Base-by-base conservation (phyloP, 225 moss, liverwort and hornwort genomes). In the Anthoceros angustus region DNA sequence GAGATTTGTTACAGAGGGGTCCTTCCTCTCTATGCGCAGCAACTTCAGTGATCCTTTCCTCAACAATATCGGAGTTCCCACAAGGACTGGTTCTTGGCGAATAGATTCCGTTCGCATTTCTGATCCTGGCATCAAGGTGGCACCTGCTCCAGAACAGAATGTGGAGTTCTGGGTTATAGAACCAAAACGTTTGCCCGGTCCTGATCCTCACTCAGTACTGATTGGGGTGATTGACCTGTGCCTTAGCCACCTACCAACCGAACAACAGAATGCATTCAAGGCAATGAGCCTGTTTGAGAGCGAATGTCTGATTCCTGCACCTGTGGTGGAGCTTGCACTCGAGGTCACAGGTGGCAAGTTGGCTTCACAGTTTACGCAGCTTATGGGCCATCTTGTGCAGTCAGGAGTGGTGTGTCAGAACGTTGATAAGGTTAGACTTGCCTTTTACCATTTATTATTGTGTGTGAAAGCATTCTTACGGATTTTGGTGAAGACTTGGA, bases 1-100 rank as follows among this genome's bases (percentile, higher is more conserved):
- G 18, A 55, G 23, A 23, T 55, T 55, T 20, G 55, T 23, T 4
- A 32, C 32, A 4, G 32, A 32, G 32, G 32, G 32, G 23, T 15
- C 55, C 23, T 55, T 55, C 7, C 55, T 55, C n/a, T 55, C 55
- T 18, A 55, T 55, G 55, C 55, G n/a, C 23, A 55, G 55, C 55
- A 55, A 55, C 55, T 55, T 18, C 55, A 55, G 55, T 55, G 55
- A 55, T 23, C 23, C 23, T 23, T 55, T 55, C 55, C n/a, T 55
- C 55, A 55, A 55, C 55, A 55, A 55, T 20, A 4, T 55, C 5
- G 23, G 55, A 55, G 14, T 48, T 48, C 12, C 46, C 12, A 48
- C 46, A 48, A 18, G 6, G 55, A 32, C n/a, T 23, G 55, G 55
- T 23, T 55, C 55, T 3, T 55, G 18, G 23, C 55, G n/a, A 23